Evolutionary conservation across 2,329 filamentous ascomycete species (phyloP), one percentile per base, ranked within the genome.

Genomic region (Aspergillus hortae): DNA sequence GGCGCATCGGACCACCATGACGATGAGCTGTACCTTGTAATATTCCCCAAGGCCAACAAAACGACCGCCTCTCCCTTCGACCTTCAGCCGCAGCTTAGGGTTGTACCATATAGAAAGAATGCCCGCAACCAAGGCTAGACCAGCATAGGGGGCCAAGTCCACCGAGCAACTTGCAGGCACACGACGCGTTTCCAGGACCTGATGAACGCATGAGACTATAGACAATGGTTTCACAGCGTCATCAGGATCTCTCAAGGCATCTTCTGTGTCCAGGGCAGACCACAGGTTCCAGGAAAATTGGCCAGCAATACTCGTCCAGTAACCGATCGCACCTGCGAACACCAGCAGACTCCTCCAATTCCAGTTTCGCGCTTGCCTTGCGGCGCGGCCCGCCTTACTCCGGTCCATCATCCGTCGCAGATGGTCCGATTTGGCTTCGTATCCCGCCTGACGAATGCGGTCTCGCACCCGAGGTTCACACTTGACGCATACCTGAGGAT

Each of bases 371-470:
- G 64, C 63, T 35, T 64, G 64, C 49, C 69, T 61, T 23, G 61
- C 62, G 33, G 53, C 59, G 38, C 70, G 67, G 33, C 65, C 66
- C 33, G 66, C 67, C 50, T 73, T 69, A 46, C 71, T 86, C 59
- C 82, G 83, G 43, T 90, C 85, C 74, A 95, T 84, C 77, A 90
- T 85, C 55, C 87, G 82, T 46, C 87, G 80, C 30, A 95, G 71
- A 56, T 90, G 82, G 60, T 95, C 90, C n/a, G 89, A 87, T 70
- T 90, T 89, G 25, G 91, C 91, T 30, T 85, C 87, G 66, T 95
- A 95, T 7, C 83, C 86, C 0, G 89, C 85, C 59, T 84, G 78
- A 19, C 82, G 79, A 48, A 96, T 84, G 55, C 85, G 81, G 33
- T 80, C 75, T 56, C 87, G 82, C 19, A 92, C 92, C 55, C 78